Evolutionary conservation across 345 rosid species (phyloP), one percentile per base, ranked within the genome.

Genomic region (Excoecaria cochinchinensis): DNA sequence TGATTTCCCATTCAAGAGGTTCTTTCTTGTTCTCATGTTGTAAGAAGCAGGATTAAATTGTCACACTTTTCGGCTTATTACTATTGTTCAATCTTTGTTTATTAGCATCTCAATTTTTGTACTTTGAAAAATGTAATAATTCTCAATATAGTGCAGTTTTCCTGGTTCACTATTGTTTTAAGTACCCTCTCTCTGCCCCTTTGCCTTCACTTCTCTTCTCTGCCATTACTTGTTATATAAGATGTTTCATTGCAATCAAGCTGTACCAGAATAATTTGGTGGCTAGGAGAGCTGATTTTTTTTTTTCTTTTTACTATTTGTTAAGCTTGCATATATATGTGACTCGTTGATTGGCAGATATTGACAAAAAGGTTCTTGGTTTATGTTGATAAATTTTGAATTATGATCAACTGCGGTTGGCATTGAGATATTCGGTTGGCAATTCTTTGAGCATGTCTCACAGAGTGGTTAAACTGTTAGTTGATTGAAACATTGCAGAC

Each of bases 61-160:
- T 67, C 64, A 50, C 58, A 72, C 71, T 78, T 67, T 85, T 78
- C 78, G 74, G 76, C 40, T 72, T 85, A 22, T 76, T 65, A 38
- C 21, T 72, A 68, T 36, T 78, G 69, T 85, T 81, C 66, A 63
- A 46, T 56, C 24, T 77, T 61, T 75, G 68, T 70, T 70, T 68
- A 79, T 25, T 76, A 76, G 80, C 72, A 70, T 76, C 64, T 50
- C 56, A 61, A 73, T 72, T 57, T 36, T 56, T 80, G 82, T 77
- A 77, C 70, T 47, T 42, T 60, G 72, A 67, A 79, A 73, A 74
- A 58, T 76, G 76, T 79, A 83, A 42, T 63, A 78, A 79, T 64
- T 76, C 77, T 64, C 38, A 79, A 55, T 71, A 68, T 65, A 72
- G 70, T 39, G n/a, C 40, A 60, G 48, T 21, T 40, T 76, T 55